phyloP scores from a whole-genome alignment of 2,329 filamentous ascomycete genomes.

The Proliferodiscus dingleyae region DNA sequence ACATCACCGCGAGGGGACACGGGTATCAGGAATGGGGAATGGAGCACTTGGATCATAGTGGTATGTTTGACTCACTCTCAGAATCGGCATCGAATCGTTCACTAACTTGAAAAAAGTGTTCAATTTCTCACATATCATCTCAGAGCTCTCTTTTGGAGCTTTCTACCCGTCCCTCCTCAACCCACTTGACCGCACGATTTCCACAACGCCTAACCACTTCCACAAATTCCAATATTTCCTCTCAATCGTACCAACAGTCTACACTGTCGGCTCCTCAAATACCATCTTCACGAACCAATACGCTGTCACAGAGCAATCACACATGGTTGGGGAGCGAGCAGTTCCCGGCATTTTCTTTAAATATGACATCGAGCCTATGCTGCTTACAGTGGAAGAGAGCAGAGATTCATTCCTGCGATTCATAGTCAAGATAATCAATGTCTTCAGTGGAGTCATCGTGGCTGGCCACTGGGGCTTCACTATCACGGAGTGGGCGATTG shows the following conservation, averaged over 20 bases:
- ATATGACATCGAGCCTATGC: constrained; percentile 95
- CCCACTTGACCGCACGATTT: constrained; percentile 87
- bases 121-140: constrained; percentile 97
- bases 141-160: constrained; percentile 93
- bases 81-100: not conserved
- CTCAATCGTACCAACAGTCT: constrained; percentile 89
- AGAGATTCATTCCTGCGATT: constrained; percentile 71
- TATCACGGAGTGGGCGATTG: constrained; percentile 67
- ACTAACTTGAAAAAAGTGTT: constrained; percentile 56
- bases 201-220: constrained; percentile 70
- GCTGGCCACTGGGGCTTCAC: constrained; percentile 92
- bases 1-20: constrained; percentile 91
- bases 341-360: constrained; percentile 96
- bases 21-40: constrained; percentile 80
- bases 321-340: constrained; percentile 60
- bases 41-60: constrained; percentile 70
- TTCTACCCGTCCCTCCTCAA: constrained; percentile 93
- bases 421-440: constrained; percentile 79
- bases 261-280: constrained; percentile 58
- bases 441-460: constrained; percentile 84
- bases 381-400: constrained; percentile 79
- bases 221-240: constrained; percentile 98
- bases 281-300: constrained; percentile 95
- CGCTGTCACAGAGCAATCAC: constrained; percentile 86
- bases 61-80: constrained; percentile 45